Conservation (phyloP, 1,139 yeast species). For the Kodamaea suecica region DNA sequence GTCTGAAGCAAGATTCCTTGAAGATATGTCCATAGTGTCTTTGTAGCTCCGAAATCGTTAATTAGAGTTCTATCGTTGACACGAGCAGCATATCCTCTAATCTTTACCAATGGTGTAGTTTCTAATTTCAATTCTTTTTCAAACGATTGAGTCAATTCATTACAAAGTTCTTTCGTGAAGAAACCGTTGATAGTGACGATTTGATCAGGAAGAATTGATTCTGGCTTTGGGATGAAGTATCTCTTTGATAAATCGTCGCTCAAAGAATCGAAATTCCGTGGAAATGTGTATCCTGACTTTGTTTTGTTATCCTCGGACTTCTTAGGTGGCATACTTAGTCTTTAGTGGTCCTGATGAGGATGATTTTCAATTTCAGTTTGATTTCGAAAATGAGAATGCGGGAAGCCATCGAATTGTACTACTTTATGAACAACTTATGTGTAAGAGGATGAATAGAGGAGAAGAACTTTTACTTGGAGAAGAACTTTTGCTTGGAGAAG, state of each 20-base stretch:
- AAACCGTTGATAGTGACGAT: constrained; percentile 48
- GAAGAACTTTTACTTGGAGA: no score
- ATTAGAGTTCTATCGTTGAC: constrained; percentile 52
- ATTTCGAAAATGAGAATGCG: no score
- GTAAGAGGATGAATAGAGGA: no score
- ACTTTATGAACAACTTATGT: no score
- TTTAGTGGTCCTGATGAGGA: not conserved
- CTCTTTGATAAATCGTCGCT: constrained; percentile 19
- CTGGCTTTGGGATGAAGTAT: constrained; percentile 36
- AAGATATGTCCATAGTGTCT: constrained; percentile 45
- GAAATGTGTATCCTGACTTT: constrained; percentile 24
- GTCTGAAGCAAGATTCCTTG: constrained; percentile 28
- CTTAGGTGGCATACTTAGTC: constrained; percentile 13
- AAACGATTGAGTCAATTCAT: constrained; percentile 42
- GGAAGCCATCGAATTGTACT: no score
- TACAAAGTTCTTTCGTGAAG: constrained; percentile 41
- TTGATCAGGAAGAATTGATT: constrained; percentile 35
- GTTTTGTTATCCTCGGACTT: constrained; percentile 6
- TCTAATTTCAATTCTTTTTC: constrained; percentile 32
- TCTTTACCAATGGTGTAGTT: constrained; percentile 49
- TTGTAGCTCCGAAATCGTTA: constrained; percentile 39
- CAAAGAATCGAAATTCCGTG: constrained; percentile 25
- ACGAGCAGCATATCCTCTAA: constrained; percentile 57
- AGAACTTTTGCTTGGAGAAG: no score
- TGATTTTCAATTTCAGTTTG: no score